Base-by-base conservation (phyloP, 2,329 filamentous ascomycete genomes). In the Hypoxylon sp. region DNA sequence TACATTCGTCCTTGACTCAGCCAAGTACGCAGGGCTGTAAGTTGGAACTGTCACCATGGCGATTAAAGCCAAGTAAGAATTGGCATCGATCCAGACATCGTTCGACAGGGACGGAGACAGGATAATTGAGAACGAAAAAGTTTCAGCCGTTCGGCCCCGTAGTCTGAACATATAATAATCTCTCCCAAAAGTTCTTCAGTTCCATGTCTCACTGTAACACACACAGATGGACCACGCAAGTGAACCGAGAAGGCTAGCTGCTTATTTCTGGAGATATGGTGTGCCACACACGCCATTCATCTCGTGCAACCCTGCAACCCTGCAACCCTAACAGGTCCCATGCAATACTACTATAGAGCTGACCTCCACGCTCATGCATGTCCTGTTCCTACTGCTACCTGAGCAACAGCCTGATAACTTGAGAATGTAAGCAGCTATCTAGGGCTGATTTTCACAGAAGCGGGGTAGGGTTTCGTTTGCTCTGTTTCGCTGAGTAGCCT, bases 21-120 rank as follows among this genome's bases (percentile, higher is more conserved):
- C 74, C 10, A 76, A 56, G 48, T 74, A 75, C 43, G 70, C 70
- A 5, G 68, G 58, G 56, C 68, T 71, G 49, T 71, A 72, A 14
- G 60, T 68, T 23, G 23, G 23, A 41, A 53, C 25, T 30, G 66
- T 64, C 41, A 45, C 46, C 65, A 68, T 70, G 28, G 43, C 38
- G 50, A 60, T 58, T 17, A 25, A 38, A 58, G 46, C 11, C 7
- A 60, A 28, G n/a, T 19, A 32, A 25, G 2, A 41, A 9, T 25
- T 28, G 25, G 17, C 32, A 45, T 55, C 3, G 45, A 41, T 41
- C 43, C 10, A 58, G 30, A 62, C 38, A 60, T 46, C 21, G 41
- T 34, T 11, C 48, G 25, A n/a, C 21, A 28, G 51, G 41, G 25
- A 25, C n/a, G 25, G 25, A 38, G 50, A 30, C 46, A 38, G 43